phyloP scores from a whole-genome alignment of 805 yeast genomes.

The Candida stauntonica region DNA sequence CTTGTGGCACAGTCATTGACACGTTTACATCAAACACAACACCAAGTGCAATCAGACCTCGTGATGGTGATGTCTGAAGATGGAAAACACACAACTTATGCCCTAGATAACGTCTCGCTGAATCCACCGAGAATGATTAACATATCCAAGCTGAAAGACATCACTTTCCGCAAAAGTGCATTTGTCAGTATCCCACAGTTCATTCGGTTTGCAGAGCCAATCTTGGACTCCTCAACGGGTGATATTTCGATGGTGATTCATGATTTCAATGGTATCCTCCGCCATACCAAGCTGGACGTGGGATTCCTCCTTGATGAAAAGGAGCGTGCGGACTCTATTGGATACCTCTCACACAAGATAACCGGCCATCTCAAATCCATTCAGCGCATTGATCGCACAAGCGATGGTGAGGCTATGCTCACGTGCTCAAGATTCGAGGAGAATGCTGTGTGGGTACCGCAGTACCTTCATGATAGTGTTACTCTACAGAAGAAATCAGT shows the following conservation, averaged over 20 bases:
- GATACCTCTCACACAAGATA: slow-evolving; percentile 46
- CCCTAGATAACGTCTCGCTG: slow-evolving; percentile 46
- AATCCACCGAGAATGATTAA: slow-evolving; percentile 53
- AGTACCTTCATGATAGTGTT: slow-evolving; percentile 29
- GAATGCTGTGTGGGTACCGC: slow-evolving; percentile 56
- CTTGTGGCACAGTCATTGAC: slow-evolving; percentile 5
- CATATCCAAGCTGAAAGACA: slow-evolving; percentile 34
- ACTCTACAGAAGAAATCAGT: slow-evolving; percentile 37
- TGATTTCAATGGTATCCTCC: slow-evolving; percentile 38
- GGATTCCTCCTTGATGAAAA: slow-evolving; percentile 20
- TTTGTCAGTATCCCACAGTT: slow-evolving; percentile 31
- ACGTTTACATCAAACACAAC: slow-evolving; percentile 15
- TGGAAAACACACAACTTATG: slow-evolving; percentile 41
- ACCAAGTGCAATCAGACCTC: slow-evolving; percentile 33
- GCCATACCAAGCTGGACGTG: slow-evolving; percentile 30
- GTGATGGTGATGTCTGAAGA: slow-evolving; percentile 36
- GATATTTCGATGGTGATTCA: slow-evolving; percentile 42
- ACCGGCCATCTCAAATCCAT: slow-evolving; percentile 89
- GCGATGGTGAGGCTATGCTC: slow-evolving; percentile 57
- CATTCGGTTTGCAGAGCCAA: slow-evolving; percentile 33
- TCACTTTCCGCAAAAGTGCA: slow-evolving; percentile 22
- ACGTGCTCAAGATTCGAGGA: slow-evolving; percentile 61
- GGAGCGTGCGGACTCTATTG: slow-evolving; percentile 17
- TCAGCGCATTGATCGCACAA: slow-evolving; percentile 58
- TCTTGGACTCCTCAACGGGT: slow-evolving; percentile 17